Evolutionary conservation across 768 basidiomycete genomes (phyloP), one percentile per base, ranked within the genome.

Genomic region (Hortiboletus campestris): DNA sequence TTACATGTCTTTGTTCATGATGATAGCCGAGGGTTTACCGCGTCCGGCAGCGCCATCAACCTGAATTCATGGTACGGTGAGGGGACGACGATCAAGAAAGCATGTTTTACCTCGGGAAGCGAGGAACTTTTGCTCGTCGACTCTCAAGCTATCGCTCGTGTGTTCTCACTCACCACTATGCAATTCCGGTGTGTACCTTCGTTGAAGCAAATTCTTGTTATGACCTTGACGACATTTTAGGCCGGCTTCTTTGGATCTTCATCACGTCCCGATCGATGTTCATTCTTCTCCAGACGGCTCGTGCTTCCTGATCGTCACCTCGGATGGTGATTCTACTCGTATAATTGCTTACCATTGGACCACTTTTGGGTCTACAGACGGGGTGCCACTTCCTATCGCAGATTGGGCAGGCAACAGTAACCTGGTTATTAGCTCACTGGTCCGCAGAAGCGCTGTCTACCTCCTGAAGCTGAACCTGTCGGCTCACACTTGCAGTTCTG

Each of bases 81-180:
- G 1, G 70, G 70, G 19, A 53, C 63, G n/a, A 51, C 57, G 6
- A 73, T 84, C 31, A 60, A 56, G 19, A 70, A 73, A 36, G 70
- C 75, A 0, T 72, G 75, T 43, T 83, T 85, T 57, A 69, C 83
- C 2, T 67, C 67, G 28, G 80, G 81, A 6, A 76, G 65, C 32
- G 84, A 85, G 51, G 84, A 85, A 42, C 55, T 85, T 20, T 59
- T 82, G 0, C 65, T 85, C 0, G 64, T 84, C 13, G 84, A 85
- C 52, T 72, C 73, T 4, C 60, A 56, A 19, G 70, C 67, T 2
- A 68, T 75, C 35, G 80, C 74, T 1, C 71, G 84, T 4, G 74
- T 85, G 20, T 84, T 78, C 54, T 85, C 84, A 2, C 65, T 83
- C 20, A 68, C 78, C 4, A 80, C 81, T 1, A 75, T 80, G 61